Evolutionary conservation across 495 filamentous ascomycete genomes (phyloP), one percentile per base, ranked within the genome.

Genomic region (Aspergillus sclerotioniger): DNA sequence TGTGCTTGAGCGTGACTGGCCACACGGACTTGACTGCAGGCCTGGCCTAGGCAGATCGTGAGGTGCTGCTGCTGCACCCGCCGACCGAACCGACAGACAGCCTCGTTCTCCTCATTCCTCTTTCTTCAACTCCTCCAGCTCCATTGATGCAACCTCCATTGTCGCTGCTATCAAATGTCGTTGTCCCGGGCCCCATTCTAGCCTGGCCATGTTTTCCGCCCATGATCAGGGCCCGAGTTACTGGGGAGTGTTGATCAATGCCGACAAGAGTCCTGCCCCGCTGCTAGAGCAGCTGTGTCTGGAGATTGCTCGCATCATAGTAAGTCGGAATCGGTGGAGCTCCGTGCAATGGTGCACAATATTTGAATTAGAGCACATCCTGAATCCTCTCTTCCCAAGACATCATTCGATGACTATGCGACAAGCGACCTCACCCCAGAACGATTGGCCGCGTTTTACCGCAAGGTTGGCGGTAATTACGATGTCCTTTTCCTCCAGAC

Each of bases 391-490:
- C 39, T 47, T 28, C 45, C 45, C 49, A 35, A 83, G 68, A 72
- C 77, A 41, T 77, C 85, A 10, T 80, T 94, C 56, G 87, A 88
- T 33, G 82, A 89, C 52, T 84, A 73, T 62, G 83, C 84, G 33
- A 80, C 82, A 6, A 73, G 73, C 46, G 80, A 85, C 63, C 77
- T 98, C 35, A 91, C 84, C 2, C 92, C 95, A 0, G 75, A 82
- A 37, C 95, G 97, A 70, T 80, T 98, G 28, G 88, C 93, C 3
- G 74, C 83, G 10, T 98, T 96, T 76, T 98, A 98, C 73, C 88
- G 87, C 61, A 79, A 83, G 41, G 89, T 96, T 31, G 92, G 91
- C 57, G 92, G 93, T 39, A 87, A 97, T 70, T 96, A 91, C 70
- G 93, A 98, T 67, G 76, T 81, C 9, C 78, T 98, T 41, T 98